A percentile compares a stretch with the other conserved stretches of the same genome.
Evolutionary conservation across 257 asterid species (phyloP).

Genomic region (Fraxinus excelsior): DNA sequence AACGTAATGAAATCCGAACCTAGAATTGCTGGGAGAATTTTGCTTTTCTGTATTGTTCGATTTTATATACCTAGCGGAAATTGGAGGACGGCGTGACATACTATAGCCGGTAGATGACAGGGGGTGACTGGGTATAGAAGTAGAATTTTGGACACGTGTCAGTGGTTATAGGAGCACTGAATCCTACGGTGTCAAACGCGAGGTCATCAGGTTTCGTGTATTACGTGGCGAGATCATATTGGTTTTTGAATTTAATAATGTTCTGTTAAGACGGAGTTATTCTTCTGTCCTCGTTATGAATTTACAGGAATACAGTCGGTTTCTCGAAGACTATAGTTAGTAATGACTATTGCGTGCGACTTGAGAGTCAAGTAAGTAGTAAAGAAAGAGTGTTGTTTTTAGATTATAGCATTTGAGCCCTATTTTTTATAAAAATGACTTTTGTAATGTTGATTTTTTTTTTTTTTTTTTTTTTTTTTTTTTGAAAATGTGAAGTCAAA

Average conservation of each 20-base stretch:
- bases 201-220: constrained; percentile 20
- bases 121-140: constrained; percentile 39
- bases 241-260: constrained; percentile 22
- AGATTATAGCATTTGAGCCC: no score
- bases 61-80: constrained; percentile 68
- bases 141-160: constrained; percentile 40
- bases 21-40: constrained; percentile 32
- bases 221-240: constrained; percentile 48
- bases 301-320: background rate
- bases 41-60: constrained; percentile 28
- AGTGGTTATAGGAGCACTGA: constrained; percentile 1
- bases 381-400: no score
- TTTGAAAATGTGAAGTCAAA: no score
- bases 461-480: no score
- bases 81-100: constrained; percentile 48
- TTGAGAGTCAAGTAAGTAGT: no score
- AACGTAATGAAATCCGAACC: constrained; percentile 38
- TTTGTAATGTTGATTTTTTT: no score
- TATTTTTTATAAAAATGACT: no score
- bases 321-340: no score
- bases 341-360: no score
- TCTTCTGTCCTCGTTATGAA: background rate
- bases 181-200: constrained; percentile 57
- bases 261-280: constrained; percentile 14
- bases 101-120: constrained; percentile 37